phyloP scores from a whole-genome alignment of 1,284 basidiomycete species.

The Boletus hoseneyae region DNA sequence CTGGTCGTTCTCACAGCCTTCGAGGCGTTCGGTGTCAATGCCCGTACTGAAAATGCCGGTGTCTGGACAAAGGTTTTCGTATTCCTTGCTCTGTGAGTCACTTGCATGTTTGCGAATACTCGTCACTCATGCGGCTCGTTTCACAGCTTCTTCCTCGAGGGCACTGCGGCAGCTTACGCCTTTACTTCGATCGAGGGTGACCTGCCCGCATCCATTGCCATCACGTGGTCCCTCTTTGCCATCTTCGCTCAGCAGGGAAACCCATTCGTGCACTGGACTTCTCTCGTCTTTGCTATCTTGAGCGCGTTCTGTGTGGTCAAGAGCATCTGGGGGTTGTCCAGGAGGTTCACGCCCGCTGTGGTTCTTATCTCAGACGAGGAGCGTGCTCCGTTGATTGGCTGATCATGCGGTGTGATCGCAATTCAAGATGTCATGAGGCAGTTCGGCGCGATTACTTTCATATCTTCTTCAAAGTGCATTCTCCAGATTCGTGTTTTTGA shows the following conservation, averaged over 20 bases:
- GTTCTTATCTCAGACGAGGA: slow-evolving; percentile 80
- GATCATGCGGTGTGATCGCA: slow-evolving; percentile 3
- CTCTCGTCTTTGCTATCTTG: slow-evolving; percentile 83
- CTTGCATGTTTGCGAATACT: slow-evolving; percentile 4
- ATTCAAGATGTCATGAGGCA: not conserved
- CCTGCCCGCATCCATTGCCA: slow-evolving; percentile 83
- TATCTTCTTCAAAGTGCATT: not conserved
- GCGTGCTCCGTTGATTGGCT: slow-evolving; percentile 70
- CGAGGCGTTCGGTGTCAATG: slow-evolving; percentile 86
- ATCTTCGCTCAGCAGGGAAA: slow-evolving; percentile 71
- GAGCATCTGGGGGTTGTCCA: slow-evolving; percentile 54
- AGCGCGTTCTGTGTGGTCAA: slow-evolving; percentile 83
- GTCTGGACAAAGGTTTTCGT: slow-evolving; percentile 93
- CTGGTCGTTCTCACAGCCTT: slow-evolving; percentile 87
- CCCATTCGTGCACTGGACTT: slow-evolving; percentile 84
- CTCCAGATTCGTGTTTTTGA: not conserved
- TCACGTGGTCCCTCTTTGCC: slow-evolving; percentile 80
- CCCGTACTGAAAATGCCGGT: slow-evolving; percentile 62
- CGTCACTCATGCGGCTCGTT: slow-evolving; percentile 4
- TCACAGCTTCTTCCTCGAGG: slow-evolving; percentile 85
- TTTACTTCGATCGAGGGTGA: slow-evolving; percentile 89
- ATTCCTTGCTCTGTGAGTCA: slow-evolving; percentile 74
- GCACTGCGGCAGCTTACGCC: slow-evolving; percentile 87
- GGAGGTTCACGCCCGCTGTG: slow-evolving; percentile 39
- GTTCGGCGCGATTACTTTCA: not conserved